phyloP scores from a whole-genome alignment of 108 stramenopile species.

The Stephanodiscus triporus region DNA sequence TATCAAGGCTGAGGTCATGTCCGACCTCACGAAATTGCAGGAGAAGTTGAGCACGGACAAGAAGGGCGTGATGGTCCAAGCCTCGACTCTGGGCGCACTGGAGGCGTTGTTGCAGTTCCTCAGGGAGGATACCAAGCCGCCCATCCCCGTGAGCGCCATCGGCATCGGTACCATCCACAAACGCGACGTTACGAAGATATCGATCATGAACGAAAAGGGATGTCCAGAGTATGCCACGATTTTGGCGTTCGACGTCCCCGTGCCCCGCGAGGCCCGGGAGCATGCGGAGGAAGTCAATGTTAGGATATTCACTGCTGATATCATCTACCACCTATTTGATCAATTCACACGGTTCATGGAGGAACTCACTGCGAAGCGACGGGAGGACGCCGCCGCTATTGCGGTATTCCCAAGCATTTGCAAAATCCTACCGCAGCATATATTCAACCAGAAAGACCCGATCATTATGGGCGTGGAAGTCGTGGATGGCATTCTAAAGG shows the following conservation, averaged over 20 bases:
- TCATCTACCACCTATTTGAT: constrained; percentile 99
- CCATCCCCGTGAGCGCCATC: constrained; percentile 96
- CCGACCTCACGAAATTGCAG: constrained; percentile 85
- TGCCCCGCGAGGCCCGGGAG: constrained; percentile 91
- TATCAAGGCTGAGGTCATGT: constrained; percentile 97
- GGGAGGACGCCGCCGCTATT: constrained; percentile 83
- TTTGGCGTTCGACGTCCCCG: constrained; percentile 97
- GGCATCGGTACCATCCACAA: constrained; percentile 98
- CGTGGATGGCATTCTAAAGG: constrained; percentile 93
- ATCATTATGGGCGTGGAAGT: constrained; percentile 98
- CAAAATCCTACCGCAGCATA: constrained; percentile 95
- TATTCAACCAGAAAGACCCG: constrained; percentile 99
- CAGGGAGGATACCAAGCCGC: constrained; percentile 95
- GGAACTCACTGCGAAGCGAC: constrained; percentile 71
- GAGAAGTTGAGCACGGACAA: constrained; percentile 92
- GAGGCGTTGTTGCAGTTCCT: constrained; percentile 99
- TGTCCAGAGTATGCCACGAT: constrained; percentile 95
- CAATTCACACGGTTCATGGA: constrained; percentile 95
- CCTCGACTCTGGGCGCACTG: constrained; percentile 97
- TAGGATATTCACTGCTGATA: constrained; percentile 98
- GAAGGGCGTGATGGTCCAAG: constrained; percentile 97
- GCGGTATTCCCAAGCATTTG: constrained; percentile 91
- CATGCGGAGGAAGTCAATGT: constrained; percentile 92
- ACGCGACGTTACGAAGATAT: constrained; percentile 96
- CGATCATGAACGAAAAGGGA: constrained; percentile 98